Evolutionary conservation across 1,284 basidiomycete genomes (phyloP).

Genomic region (Sutorius eximius): DNA sequence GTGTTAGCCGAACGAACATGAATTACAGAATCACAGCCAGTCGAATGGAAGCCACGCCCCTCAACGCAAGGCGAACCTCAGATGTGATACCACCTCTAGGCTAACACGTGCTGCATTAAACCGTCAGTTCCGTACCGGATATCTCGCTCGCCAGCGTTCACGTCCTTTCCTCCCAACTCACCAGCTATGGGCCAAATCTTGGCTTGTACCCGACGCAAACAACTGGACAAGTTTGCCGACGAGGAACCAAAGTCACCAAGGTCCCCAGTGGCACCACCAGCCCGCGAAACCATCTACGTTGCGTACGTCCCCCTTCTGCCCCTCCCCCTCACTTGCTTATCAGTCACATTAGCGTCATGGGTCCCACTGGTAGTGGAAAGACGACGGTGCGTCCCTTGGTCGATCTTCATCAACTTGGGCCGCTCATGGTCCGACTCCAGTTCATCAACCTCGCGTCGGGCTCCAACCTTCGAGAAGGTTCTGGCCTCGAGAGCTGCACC

Average conservation of each 20-base stretch:
- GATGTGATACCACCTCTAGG: slow-evolving; percentile 32
- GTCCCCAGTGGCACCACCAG: slow-evolving; percentile 11
- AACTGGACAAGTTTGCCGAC: slow-evolving; percentile 29
- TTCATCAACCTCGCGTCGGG: slow-evolving; percentile 40
- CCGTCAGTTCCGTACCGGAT: slow-evolving; percentile 30
- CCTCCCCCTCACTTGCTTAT: slow-evolving; percentile 27
- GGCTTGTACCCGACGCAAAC: slow-evolving; percentile 30
- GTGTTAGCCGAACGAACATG: slow-evolving; percentile 20
- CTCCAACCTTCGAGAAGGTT: slow-evolving; percentile 34
- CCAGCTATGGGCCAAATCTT: slow-evolving; percentile 32
- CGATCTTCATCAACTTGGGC: background rate
- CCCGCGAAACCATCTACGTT: slow-evolving; percentile 32
- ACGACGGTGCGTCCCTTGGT: slow-evolving; percentile 30
- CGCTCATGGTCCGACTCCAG: slow-evolving; percentile 22
- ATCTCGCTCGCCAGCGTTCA: slow-evolving; percentile 25
- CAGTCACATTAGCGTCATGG: slow-evolving; percentile 34
- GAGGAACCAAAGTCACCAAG: slow-evolving; percentile 27
- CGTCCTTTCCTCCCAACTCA: slow-evolving; percentile 16
- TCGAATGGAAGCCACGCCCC: slow-evolving; percentile 27
- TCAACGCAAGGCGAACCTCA: slow-evolving; percentile 28
- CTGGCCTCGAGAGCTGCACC: slow-evolving; percentile 38
- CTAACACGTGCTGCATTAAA: slow-evolving; percentile 31
- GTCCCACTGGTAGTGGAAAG: slow-evolving; percentile 37
- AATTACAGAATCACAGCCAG: slow-evolving; percentile 25
- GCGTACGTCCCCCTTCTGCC: slow-evolving; percentile 21